Conservation (phyloP, 2,329 filamentous ascomycete genomes). For the Trichoderma arundinaceum region DNA sequence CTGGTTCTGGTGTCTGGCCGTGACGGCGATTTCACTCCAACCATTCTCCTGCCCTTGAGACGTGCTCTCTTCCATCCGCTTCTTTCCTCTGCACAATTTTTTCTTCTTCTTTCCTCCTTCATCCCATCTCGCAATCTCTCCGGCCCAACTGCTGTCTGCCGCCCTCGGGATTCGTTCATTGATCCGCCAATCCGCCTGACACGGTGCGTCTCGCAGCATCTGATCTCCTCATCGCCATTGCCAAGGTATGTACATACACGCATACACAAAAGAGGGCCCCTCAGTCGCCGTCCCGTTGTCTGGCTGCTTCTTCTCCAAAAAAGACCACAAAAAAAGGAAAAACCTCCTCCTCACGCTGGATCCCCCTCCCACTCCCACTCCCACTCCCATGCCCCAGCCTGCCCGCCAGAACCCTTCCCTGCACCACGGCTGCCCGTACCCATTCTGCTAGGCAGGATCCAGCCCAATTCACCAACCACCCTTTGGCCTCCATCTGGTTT, state of each 20-base stretch:
- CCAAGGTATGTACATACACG: slow-evolving; percentile 2
- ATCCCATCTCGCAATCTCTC: background rate
- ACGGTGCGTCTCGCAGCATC: background rate
- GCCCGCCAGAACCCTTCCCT: slow-evolving; percentile 22
- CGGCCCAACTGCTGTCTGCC: no score
- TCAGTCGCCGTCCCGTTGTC: slow-evolving; percentile 19
- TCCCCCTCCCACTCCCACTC: slow-evolving; percentile 12
- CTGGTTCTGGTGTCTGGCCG: slow-evolving; percentile 22
- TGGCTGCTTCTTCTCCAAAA: background rate
- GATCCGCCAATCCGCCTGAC: background rate
- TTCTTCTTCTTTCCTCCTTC: slow-evolving; percentile 3
- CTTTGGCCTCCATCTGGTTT: background rate
- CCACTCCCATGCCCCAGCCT: slow-evolving; percentile 26
- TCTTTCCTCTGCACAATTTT: background rate
- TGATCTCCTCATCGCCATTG: slow-evolving; percentile 1
- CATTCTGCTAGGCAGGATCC: slow-evolving; percentile 25
- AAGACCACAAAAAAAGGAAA: slow-evolving; percentile 25
- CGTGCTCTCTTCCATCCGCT: background rate
- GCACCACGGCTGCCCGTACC: slow-evolving; percentile 17
- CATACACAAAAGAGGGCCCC: slow-evolving; percentile 26
- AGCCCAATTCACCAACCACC: background rate
- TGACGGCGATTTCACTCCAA: background rate
- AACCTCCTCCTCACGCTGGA: slow-evolving; percentile 21
- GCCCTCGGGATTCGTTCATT: no score
- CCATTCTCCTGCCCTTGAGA: slow-evolving; percentile 1